Evolutionary conservation across 2,329 filamentous ascomycete genomes (phyloP), one percentile per base, ranked within the genome.

Genomic region (Claviceps lovelessii): DNA sequence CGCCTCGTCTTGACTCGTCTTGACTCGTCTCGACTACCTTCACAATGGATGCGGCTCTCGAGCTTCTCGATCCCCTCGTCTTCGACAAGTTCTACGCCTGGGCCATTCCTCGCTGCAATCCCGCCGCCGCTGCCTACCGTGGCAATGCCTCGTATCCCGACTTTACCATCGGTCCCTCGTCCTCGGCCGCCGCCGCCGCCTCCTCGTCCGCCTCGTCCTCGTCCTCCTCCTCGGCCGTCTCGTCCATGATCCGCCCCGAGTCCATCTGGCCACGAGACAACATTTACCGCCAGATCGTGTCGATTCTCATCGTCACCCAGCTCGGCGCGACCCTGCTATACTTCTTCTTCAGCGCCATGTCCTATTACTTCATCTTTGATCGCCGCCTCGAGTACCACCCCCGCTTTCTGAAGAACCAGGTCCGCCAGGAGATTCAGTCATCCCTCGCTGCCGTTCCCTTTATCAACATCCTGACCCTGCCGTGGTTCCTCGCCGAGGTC

Each of bases 331-430:
- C 68, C 15, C 52, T 53, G 11, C 61, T 68, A 37, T 90, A 89
- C 74, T 86, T 85, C 65, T 60, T 83, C 59, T 86, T 81, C 65
- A 82, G 85, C 29, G 76, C 80, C 42, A 71, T 88, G 15, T 89
- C 85, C 39, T 90, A 90, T 71, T 70, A 84, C 68, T 81, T 88
- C 70, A 73, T 90, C 54, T 76, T 74, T 57, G 73, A 76, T 61
- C 65, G 69, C 17, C 69, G 71, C 13, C 65, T 73, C 52, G 71
- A 73, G 61, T 62, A 75, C 58, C 73, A 76, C 60, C 73, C 73
- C 23, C 69, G 72, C 55, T 76, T 74, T 63, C 65, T 76, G 53
- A 68, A 73, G 66, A 74, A 75, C 64, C 73, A 76, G 59, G 63
- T 74, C 54, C 65, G 66, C 52, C 71, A 67, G 56, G 73, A 76